These are phyloP conservation scores for Scheffersomyces coipomensis DNA, from an alignment of 805 yeast genomes.

Conservation along the genomic window DNA sequence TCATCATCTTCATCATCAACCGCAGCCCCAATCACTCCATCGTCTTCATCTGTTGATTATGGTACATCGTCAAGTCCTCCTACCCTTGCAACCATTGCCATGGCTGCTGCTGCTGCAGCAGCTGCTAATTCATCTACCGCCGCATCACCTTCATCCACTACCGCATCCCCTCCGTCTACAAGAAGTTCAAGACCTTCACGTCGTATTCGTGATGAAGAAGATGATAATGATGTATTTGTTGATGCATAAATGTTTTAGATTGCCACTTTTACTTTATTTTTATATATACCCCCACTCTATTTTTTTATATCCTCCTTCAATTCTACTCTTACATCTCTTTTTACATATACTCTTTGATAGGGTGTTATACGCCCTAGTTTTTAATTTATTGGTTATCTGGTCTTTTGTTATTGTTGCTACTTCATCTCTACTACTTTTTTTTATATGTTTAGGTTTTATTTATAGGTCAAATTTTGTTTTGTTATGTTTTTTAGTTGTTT, in stretches of 20 bases:
- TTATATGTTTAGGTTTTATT: no score
- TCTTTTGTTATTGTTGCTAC: neutral
- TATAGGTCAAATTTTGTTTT: no score
- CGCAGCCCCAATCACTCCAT: neutral
- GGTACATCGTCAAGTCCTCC: no score
- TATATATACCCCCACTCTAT: neutral
- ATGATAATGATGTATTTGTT: conserved; percentile 18
- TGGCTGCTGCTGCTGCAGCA: no score
- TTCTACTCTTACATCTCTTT: neutral
- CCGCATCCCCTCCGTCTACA: neutral
- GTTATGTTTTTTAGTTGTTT: no score
- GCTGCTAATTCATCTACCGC: neutral
- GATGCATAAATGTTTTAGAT: conserved; percentile 10
- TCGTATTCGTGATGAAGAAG: conserved; percentile 9
- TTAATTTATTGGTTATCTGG: no score
- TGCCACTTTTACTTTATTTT: conserved; percentile 1
- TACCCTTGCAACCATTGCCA: no score
- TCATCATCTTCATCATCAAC: neutral
- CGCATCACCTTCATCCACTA: neutral
- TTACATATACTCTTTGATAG: neutral
- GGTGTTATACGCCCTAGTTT: no score
- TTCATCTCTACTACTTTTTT: no score
- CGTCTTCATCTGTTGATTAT: neutral
- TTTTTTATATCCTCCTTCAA: neutral
- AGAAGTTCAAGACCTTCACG: neutral